Evolutionary conservation across 192 early-diverging fungal species (phyloP), one percentile per base, ranked within the genome.

Genomic region (Coemansia sp.): DNA sequence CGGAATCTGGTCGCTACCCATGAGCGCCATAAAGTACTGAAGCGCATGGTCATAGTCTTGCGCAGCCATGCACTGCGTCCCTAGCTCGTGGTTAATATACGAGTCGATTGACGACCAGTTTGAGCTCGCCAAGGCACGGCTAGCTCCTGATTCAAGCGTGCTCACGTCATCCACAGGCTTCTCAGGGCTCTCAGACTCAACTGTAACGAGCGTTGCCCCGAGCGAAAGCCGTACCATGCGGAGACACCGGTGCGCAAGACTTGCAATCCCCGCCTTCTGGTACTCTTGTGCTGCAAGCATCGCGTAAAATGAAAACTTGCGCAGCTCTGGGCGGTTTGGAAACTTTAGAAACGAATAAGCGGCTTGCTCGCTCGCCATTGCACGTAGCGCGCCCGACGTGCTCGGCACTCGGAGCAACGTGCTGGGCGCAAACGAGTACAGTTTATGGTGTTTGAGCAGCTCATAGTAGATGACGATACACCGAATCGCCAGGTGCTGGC

Each of bases 231-330:
- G 79, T 35, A 80, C 78, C 65, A 80, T 73, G 32, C 73, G 70
- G 65, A 97, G 93, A 69, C 92, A 93, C 7, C 92, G 84, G 38
- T 84, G 85, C 0, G 96, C 93, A 63, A 94, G 88, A 48, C 83
- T 75, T 54, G 86, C 80, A 87, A 93, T 87, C 6, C 84, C 84
- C 24, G 88, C 86, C 69, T 88, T 92, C 58, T 83, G 84, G 75
- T 86, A 98, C 21, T 90, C 74, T 68, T 93, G 92, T 1, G 86
- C 91, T 8, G 95, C 92, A 66, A 97, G 83, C 54, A 97, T 86
- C 35, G 95, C 70, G 64, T 96, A 92, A 70, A 97, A 96, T 0
- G 90, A 90, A 69, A 92, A 94, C 62, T 94, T 96, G 53, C 95
- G 86, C 19, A 88, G 76, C 74, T 90, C 87, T 1, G 90, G 86